Percentiles rank a stretch among this genome's conserved stretches.
Conservation (phyloP, 306 rosid genomes). For the Vicia villosa region DNA sequence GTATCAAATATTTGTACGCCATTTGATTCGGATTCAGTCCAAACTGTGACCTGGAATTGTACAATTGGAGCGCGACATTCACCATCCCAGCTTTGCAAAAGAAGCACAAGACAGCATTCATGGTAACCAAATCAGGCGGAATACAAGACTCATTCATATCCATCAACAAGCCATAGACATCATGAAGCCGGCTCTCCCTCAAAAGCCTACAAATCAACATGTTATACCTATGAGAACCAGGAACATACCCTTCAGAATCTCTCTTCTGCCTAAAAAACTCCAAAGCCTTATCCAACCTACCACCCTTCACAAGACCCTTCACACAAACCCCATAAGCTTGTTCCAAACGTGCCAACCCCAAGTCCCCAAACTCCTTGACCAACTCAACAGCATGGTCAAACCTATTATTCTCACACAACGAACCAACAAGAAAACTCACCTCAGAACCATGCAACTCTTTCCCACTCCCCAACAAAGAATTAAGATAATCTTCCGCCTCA, state of each 20-base stretch:
- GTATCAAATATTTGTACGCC: constrained; percentile 77
- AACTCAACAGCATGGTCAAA: constrained; percentile 55
- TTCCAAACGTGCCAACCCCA: constrained; percentile 42
- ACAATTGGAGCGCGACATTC: constrained; percentile 62
- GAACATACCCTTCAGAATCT: constrained; percentile 60
- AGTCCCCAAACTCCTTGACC: constrained; percentile 50
- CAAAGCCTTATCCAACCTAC: constrained; percentile 63
- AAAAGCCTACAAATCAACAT: constrained; percentile 63
- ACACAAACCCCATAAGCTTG: constrained; percentile 64
- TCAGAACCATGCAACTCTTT: constrained; percentile 39
- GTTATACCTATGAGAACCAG: constrained; percentile 49
- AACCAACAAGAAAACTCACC: constrained; percentile 49
- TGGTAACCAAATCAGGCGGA: constrained; percentile 62
- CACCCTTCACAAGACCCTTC: constrained; percentile 56
- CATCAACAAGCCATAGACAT: constrained; percentile 64
- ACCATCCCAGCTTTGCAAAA: constrained; percentile 84
- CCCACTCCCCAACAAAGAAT: constrained; percentile 43
- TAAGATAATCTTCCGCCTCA: constrained; percentile 61
- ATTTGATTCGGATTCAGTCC: constrained; percentile 55
- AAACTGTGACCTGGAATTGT: constrained; percentile 54
- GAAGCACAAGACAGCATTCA: constrained; percentile 76
- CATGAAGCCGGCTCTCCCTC: constrained; percentile 58
- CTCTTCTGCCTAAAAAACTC: constrained; percentile 51
- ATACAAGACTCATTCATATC: constrained; percentile 69
- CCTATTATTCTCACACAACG: constrained; percentile 51